Percentiles rank a stretch among this genome's conserved stretches.
These are phyloP conservation scores for Corinectria fuckeliana DNA, from an alignment of 2,329 filamentous ascomycete genomes.

Conservation along the genomic window DNA sequence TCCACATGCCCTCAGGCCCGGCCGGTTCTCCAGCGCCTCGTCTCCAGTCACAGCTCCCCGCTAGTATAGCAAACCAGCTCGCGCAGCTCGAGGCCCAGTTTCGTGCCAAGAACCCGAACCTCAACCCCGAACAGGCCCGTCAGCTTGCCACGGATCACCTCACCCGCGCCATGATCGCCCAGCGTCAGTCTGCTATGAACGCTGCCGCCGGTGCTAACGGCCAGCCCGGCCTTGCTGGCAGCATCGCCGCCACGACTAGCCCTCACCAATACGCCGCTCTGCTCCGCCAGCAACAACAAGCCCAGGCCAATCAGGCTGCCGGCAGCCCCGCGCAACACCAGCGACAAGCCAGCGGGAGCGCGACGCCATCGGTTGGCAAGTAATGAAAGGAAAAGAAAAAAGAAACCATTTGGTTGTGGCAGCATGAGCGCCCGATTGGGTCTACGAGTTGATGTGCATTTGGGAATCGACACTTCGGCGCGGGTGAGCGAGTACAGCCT, in stretches of 20 bases:
- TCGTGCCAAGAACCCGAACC: constrained; percentile 57
- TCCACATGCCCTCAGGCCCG: constrained; percentile 55
- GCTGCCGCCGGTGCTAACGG: constrained; percentile 58
- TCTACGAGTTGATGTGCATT: constrained; percentile 4
- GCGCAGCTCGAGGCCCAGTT: constrained; percentile 60
- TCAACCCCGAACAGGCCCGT: constrained; percentile 57
- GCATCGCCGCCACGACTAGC: constrained; percentile 55
- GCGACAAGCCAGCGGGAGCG: constrained; percentile 49
- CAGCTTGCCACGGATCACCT: constrained; percentile 60
- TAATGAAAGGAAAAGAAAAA: no score
- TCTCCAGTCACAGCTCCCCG: constrained; percentile 52
- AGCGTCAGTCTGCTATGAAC: constrained; percentile 61
- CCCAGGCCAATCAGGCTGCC: constrained; percentile 46
- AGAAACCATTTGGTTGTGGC: no score
- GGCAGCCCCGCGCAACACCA: constrained; percentile 39
- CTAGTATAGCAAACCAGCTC: constrained; percentile 56
- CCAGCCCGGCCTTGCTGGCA: constrained; percentile 56
- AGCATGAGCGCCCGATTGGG: background rate
- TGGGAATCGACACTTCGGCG: constrained; percentile 5
- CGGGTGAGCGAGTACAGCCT: constrained; percentile 23
- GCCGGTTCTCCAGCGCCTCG: constrained; percentile 53
- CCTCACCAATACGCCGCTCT: constrained; percentile 67
- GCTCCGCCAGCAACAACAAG: constrained; percentile 63
- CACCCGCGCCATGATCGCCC: constrained; percentile 55
- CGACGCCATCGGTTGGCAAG: constrained; percentile 45